Percentiles rank a stretch among this genome's conserved stretches.
These are phyloP conservation scores for Cyclotella sp. DNA, from an alignment of 108 stramenopile species.

Conservation along the genomic window DNA sequence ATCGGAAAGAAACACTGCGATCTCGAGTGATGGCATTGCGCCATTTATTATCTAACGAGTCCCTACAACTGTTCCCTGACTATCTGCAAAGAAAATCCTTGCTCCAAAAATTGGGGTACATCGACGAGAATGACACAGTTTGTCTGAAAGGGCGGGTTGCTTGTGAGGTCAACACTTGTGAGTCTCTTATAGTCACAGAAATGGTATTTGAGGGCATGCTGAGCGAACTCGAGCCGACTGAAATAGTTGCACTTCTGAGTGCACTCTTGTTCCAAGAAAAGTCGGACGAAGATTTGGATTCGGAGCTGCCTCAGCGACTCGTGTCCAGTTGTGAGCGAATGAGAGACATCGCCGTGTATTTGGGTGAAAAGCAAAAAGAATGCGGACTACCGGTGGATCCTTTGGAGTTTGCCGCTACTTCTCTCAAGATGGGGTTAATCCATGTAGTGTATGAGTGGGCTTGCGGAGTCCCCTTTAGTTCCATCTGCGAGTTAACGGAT, in stretches of 20 bases:
- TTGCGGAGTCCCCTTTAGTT: slow-evolving; percentile 92
- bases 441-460: slow-evolving; percentile 99
- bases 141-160: slow-evolving; percentile 95
- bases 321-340: slow-evolving; percentile 71
- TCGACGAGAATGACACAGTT: slow-evolving; percentile 88
- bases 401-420: slow-evolving; percentile 73
- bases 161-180: slow-evolving; percentile 94
- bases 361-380: slow-evolving; percentile 85
- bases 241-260: slow-evolving; percentile 92
- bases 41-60: slow-evolving; percentile 83
- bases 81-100: slow-evolving; percentile 66
- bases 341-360: slow-evolving; percentile 75
- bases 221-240: slow-evolving; percentile 93
- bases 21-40: slow-evolving; percentile 62
- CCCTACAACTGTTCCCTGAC: slow-evolving; percentile 94
- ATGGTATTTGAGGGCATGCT: slow-evolving; percentile 96
- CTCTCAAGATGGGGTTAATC: slow-evolving; percentile 94
- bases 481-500: slow-evolving; percentile 87
- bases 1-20: slow-evolving; percentile 71
- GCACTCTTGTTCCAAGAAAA: slow-evolving; percentile 95
- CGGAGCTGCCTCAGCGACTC: slow-evolving; percentile 81
- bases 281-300: slow-evolving; percentile 72
- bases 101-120: slow-evolving; percentile 88
- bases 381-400: slow-evolving; percentile 87
- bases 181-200: slow-evolving; percentile 96